Percentiles rank a stretch among this genome's conserved stretches.
phyloP scores from a whole-genome alignment of 208 protist genomes.

The Angomonas deanei region DNA sequence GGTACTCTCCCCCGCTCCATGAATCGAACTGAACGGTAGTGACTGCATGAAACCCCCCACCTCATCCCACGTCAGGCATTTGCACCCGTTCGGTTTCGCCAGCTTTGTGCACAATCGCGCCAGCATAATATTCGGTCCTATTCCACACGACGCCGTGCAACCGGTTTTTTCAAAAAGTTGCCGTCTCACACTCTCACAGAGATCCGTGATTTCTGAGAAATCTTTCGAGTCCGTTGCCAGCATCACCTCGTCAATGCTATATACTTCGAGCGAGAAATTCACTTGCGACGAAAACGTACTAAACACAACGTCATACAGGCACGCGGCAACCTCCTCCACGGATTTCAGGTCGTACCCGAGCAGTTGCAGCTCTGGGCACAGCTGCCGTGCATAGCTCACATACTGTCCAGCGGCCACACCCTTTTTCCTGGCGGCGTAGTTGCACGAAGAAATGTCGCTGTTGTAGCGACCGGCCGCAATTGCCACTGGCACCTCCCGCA shows the following conservation, averaged over 20 bases:
- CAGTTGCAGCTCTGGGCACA: conserved; percentile 84
- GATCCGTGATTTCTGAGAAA: conserved; percentile 27
- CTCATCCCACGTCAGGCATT: conserved; percentile 36
- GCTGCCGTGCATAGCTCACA: conserved; percentile 66
- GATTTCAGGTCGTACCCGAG: conserved; percentile 88
- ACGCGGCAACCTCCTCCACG: conserved; percentile 53
- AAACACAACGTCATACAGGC: conserved; percentile 74
- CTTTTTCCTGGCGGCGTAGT: conserved; percentile 85
- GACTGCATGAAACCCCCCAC: conserved; percentile 28
- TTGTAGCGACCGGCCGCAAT: conserved; percentile 81
- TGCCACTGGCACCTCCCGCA: conserved; percentile 73
- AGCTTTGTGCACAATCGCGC: conserved; percentile 61
- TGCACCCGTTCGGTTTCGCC: conserved; percentile 74
- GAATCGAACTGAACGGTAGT: conserved; percentile 55
- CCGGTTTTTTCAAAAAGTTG: conserved; percentile 46
- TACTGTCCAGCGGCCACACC: conserved; percentile 92
- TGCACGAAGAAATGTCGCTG: conserved; percentile 91
- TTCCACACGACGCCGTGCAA: conserved; percentile 81
- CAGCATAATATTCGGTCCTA: conserved; percentile 83
- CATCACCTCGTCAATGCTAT: conserved; percentile 88
- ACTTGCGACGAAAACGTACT: conserved; percentile 36
- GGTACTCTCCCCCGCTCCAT: conserved; percentile 62
- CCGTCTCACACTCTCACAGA: conserved; percentile 50
- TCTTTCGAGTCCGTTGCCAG: conserved; percentile 71
- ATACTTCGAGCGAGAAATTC: conserved; percentile 78